A percentile compares a stretch with the other conserved stretches of the same genome.
phyloP scores from a whole-genome alignment of 495 filamentous ascomycete species.

The Amniculicola lignicola region DNA sequence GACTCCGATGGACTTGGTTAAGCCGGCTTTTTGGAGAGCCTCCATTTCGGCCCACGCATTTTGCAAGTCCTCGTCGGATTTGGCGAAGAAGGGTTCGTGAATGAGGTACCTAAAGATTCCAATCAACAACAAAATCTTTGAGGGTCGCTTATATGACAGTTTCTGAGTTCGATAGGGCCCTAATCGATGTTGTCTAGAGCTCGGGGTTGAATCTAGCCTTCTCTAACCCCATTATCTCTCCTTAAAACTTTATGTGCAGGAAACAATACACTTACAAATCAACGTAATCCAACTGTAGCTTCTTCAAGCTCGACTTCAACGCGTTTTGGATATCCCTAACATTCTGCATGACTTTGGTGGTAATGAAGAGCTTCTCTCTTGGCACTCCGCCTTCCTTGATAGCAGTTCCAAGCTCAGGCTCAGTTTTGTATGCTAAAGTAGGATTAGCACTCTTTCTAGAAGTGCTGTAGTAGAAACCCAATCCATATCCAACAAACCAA shows the following conservation, averaged over 20 bases:
- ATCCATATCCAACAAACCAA: too few species aligned
- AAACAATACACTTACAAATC: slow-evolving; percentile 54
- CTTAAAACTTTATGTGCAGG: neutral
- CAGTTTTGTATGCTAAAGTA: slow-evolving; percentile 70
- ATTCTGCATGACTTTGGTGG: slow-evolving; percentile 64
- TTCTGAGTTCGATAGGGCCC: too few species aligned
- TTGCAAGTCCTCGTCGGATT: slow-evolving; percentile 61
- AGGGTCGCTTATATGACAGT: too few species aligned
- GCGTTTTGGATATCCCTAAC: slow-evolving; percentile 59
- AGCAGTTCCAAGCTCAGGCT: slow-evolving; percentile 68
- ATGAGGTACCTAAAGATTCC: slow-evolving; percentile 62
- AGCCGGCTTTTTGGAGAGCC: slow-evolving; percentile 63
- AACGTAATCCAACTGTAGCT: slow-evolving; percentile 74
- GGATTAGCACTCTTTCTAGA: neutral
- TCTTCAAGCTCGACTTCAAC: slow-evolving; percentile 69
- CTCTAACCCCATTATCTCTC: too few species aligned
- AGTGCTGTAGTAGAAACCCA: too few species aligned
- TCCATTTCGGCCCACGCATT: slow-evolving; percentile 76
- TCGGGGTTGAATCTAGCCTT: too few species aligned
- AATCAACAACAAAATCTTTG: too few species aligned
- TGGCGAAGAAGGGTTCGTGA: slow-evolving; percentile 69
- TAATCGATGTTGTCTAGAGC: too few species aligned
- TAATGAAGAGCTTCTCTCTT: slow-evolving; percentile 69
- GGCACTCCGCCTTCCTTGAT: slow-evolving; percentile 66
- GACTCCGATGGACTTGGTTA: slow-evolving; percentile 75